phyloP scores from a whole-genome alignment of 2,329 filamentous ascomycete genomes.

The Pezicula neosporulosa region DNA sequence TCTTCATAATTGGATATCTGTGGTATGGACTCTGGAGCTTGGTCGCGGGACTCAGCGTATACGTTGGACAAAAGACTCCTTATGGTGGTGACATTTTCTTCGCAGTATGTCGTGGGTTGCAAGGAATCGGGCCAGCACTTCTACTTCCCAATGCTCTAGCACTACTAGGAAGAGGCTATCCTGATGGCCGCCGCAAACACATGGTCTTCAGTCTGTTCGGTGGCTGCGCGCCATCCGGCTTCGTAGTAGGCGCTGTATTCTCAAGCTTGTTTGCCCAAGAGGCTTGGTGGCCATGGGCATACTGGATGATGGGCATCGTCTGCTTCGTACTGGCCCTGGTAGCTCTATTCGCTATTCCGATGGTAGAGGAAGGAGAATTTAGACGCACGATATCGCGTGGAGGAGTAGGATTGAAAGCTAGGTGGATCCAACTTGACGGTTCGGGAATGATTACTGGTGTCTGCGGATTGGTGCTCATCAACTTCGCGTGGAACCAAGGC shows the following conservation, averaged over 20 bases:
- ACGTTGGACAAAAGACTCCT: conserved; percentile 26
- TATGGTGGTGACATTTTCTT: conserved; percentile 31
- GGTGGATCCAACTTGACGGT: conserved; percentile 29
- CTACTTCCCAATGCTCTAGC: conserved; percentile 48
- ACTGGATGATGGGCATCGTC: conserved; percentile 38
- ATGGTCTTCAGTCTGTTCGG: conserved; percentile 43
- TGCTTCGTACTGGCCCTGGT: conserved; percentile 29
- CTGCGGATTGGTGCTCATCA: conserved; percentile 44
- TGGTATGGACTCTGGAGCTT: conserved; percentile 12
- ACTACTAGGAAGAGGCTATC: conserved; percentile 41
- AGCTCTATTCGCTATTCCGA: conserved; percentile 33
- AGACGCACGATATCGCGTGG: conserved; percentile 26
- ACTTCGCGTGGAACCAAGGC: conserved; percentile 44
- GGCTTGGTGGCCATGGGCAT: conserved; percentile 46
- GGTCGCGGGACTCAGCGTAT: conserved; percentile 17
- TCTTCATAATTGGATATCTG: conserved; percentile 42
- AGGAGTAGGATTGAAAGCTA: conserved; percentile 21
- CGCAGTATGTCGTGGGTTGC: conserved; percentile 45
- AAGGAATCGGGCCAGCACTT: conserved; percentile 46
- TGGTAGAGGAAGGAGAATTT: neutral
- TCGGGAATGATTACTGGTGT: conserved; percentile 42
- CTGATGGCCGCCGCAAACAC: conserved; percentile 41
- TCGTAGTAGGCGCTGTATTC: conserved; percentile 35
- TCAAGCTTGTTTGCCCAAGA: conserved; percentile 31
- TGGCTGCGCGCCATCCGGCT: conserved; percentile 43